Evolutionary conservation across 2,329 filamentous ascomycete genomes (phyloP), one percentile per base, ranked within the genome.

Genomic region (Rasamsonia emersonii): DNA sequence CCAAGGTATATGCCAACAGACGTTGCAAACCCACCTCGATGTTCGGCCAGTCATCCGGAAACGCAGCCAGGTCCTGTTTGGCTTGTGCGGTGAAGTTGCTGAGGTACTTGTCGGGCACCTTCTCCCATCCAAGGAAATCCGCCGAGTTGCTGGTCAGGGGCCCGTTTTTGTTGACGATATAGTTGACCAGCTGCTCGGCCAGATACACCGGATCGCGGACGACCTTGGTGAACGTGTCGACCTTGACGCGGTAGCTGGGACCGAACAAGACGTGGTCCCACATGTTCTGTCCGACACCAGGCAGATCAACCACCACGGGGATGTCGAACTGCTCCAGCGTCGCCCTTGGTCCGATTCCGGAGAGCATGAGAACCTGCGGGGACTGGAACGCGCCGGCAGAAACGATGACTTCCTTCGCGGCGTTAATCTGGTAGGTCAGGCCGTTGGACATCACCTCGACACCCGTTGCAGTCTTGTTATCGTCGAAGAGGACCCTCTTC

Each of bases 321-420:
- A 62, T 60, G n/a, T 42, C 40, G 24, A 45, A 39, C 9, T 44
- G 23, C 15, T 46, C 32, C 9, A 64, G 43, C 1, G 46, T 46
- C 3, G 38, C 40, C 30, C 47, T 49, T 18, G 51, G 47, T 15
- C 56, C 47, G 9, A 59, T 49, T 2, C 50, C 54, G 0, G 49
- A 51, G 4, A 54, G 40, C 47, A 51, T 51, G 3, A 54, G 39
- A 9, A 54, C 43, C 30, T 65, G 61, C 0, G 61, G 64, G 1
- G 59, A 62, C 19, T 61, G 58, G 37, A 64, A 63, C 2, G 51
- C 48, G 11, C 63, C 64, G 1, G 61, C 61, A 0, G 61, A 61
- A 1, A 67, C 34, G 16, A 68, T 62, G 14, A 66, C 57, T 39
- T 67, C 63, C 24, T 61, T 58, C 5, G 44, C 50, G 1, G 59